Evolutionary conservation across 169 alveolate genomes (phyloP), one percentile per base, ranked within the genome.

Genomic region (Plasmodium yoelii): DNA sequence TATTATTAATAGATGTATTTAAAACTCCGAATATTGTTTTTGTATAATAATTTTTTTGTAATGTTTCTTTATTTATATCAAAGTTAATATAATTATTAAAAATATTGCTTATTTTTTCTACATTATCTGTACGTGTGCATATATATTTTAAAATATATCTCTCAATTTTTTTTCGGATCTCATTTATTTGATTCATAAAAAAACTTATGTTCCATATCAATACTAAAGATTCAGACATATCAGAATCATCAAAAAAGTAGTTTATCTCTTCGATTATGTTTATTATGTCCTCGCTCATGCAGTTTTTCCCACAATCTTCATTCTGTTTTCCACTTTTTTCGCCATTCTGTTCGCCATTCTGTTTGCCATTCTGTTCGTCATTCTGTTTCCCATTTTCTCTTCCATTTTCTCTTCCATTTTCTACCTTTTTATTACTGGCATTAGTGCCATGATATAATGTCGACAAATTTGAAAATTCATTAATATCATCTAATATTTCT

Each of bases 201-300:
- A 86, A 86, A 22, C 46, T 60, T 39, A 86, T 39, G 22, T 86
- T 86, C 91, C 91, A 86, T 9, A 64, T 86, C n/a, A 86, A 47
- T 42, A 86, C 91, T 61, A 86, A 26, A 0, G 87, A 70, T 42
- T 34, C 60, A 2, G 91, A 86, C 71, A 86, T 53, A 22, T 86
- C 87, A 0, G 91, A 86, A 12, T 68, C 72, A 42, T 57, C n/a
- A 86, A 86, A 86, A 15, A 86, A 46, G 55, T 69, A 63, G 13
- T 86, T 86, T 24, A 86, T 86, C 59, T 86, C 91, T n/a, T 86
- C 91, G 6, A 86, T 46, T 12, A 86, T 86, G 44, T 68, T 56
- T 59, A 86, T 65, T 46, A 86, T 22, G 59, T 86, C 91, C 1
- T 86, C 68, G 34, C 91, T 86, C 57, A 86, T 47, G 10, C 47